Conservation (phyloP, 495 filamentous ascomycete genomes). For the Talaromyces wortmannii region DNA sequence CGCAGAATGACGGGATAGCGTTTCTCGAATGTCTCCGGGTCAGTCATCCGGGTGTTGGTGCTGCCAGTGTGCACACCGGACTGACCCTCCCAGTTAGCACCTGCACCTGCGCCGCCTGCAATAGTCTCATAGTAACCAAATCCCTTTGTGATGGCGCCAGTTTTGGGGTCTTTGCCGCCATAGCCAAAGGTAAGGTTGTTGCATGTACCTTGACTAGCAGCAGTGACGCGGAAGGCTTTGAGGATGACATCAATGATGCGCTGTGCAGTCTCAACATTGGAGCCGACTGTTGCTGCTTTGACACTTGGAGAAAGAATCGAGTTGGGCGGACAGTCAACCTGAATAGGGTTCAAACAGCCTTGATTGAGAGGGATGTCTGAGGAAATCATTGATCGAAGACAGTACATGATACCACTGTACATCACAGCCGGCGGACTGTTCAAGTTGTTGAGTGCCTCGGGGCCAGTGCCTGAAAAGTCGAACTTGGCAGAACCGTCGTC, state of each 20-base stretch:
- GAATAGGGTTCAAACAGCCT: conserved; percentile 84
- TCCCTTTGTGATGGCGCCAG: conserved; percentile 73
- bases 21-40: conserved; percentile 91
- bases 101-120: conserved; percentile 85
- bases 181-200: conserved; percentile 66
- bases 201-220: conserved; percentile 85
- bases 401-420: conserved; percentile 95
- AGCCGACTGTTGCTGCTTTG: conserved; percentile 88
- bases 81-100: conserved; percentile 80
- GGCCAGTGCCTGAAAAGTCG: conserved; percentile 79
- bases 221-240: conserved; percentile 82
- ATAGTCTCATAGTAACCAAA: conserved; percentile 99
- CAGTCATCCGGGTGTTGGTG: conserved; percentile 99
- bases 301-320: conserved; percentile 82
- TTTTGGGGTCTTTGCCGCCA: conserved; percentile 52
- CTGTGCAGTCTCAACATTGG: conserved; percentile 89
- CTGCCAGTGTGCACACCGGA: conserved; percentile 92
- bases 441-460: conserved; percentile 90
- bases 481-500: conserved; percentile 82
- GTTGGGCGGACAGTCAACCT: conserved; percentile 73
- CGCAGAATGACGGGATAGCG: conserved; percentile 84
- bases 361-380: conserved; percentile 96
- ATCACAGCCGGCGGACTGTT: conserved; percentile 94
- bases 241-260: conserved; percentile 93
- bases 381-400: conserved; percentile 83